Evolutionary conservation across 2,329 filamentous ascomycete genomes (phyloP).

Genomic region (Pseudocercospora macadamiae): DNA sequence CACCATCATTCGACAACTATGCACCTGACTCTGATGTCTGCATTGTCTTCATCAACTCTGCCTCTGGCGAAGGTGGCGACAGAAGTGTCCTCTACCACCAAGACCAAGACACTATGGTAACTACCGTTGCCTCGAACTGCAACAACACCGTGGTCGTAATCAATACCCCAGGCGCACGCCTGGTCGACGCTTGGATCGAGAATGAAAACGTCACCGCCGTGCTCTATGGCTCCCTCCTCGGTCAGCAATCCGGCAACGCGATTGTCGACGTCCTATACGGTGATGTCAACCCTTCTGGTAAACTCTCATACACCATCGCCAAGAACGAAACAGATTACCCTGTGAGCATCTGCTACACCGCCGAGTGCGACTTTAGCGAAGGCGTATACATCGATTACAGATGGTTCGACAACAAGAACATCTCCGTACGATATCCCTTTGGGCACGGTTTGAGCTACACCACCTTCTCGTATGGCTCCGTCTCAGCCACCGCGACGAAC

Average conservation of each 20-base stretch:
- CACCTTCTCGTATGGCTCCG: conserved; percentile 39
- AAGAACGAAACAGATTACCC: conserved; percentile 47
- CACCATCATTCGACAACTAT: conserved; percentile 18
- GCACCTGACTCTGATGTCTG: conserved; percentile 32
- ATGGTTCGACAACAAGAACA: conserved; percentile 45
- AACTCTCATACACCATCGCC: conserved; percentile 35
- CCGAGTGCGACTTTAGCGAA: conserved; percentile 45
- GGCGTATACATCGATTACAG: conserved; percentile 50
- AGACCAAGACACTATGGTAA: conserved; percentile 32
- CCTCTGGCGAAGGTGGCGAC: conserved; percentile 34
- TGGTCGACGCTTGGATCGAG: conserved; percentile 35
- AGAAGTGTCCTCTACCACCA: conserved; percentile 31
- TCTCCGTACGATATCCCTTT: conserved; percentile 47
- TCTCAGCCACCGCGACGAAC: conserved; percentile 13
- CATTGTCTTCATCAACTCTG: conserved; percentile 39
- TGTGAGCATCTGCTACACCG: conserved; percentile 63
- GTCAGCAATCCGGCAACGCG: conserved; percentile 34
- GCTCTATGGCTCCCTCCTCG: conserved; percentile 35
- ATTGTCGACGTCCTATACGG: conserved; percentile 37
- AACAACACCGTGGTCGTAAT: conserved; percentile 37
- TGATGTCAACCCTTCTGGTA: conserved; percentile 33
- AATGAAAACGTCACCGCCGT: conserved; percentile 39
- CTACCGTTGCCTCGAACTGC: conserved; percentile 39
- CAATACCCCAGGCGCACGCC: conserved; percentile 33
- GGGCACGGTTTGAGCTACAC: conserved; percentile 37